Percentiles rank a stretch among this genome's conserved stretches.
Evolutionary conservation across 345 rosid genomes (phyloP).

Genomic region (Salix udensis): DNA sequence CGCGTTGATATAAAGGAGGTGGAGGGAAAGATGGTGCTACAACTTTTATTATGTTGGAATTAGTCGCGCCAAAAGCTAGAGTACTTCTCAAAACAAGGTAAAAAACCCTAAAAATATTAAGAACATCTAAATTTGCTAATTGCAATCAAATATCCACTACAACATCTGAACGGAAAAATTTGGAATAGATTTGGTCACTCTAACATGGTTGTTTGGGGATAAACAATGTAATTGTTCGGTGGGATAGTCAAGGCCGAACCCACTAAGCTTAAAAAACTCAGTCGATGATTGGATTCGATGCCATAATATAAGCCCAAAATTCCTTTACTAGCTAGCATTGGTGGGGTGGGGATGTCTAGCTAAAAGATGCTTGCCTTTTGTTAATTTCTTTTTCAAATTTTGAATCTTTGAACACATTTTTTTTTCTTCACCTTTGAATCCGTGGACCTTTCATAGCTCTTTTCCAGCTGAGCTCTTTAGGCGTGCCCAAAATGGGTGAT

Average conservation of each 20-base stretch:
- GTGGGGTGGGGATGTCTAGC: conserved; percentile 22
- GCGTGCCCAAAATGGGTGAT: conserved; percentile 6
- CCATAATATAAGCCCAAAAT: conserved; percentile 21
- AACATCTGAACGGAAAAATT: conserved; percentile 6
- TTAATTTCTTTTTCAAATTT: background rate
- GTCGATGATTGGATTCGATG: conserved; percentile 37
- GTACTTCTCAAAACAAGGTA: background rate
- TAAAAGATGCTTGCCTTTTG: conserved; percentile 24
- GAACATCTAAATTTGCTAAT: no score
- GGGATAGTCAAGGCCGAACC: conserved; percentile 34
- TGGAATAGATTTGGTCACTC: conserved; percentile 6
- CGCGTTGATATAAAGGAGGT: background rate
- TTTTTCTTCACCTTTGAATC: conserved; percentile 12
- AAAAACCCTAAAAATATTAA: background rate
- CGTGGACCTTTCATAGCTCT: conserved; percentile 13
- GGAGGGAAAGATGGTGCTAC: background rate
- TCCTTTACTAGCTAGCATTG: conserved; percentile 10
- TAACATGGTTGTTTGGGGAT: background rate
- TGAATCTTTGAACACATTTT: conserved; percentile 21
- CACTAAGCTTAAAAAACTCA: conserved; percentile 22
- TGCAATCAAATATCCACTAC: background rate
- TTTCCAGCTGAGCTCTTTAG: conserved; percentile 4
- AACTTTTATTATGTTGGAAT: background rate
- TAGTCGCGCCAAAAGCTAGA: background rate
- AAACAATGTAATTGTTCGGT: conserved; percentile 7